Conservation (phyloP, 1,139 yeast genomes). For the Debaryomycetaceae sp. region DNA sequence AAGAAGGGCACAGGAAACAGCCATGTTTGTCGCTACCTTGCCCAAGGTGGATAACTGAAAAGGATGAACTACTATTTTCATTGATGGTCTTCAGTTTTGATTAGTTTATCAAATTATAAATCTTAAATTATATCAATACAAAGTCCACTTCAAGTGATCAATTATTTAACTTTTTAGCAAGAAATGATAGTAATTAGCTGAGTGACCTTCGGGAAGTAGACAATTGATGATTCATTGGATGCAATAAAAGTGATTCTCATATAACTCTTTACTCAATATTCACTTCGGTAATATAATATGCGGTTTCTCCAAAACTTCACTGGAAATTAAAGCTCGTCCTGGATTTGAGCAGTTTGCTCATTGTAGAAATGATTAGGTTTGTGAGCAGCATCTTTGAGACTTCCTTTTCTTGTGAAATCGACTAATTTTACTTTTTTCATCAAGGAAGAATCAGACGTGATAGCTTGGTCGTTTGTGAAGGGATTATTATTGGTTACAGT, state of each 20-base stretch:
- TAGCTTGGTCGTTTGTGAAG: slow-evolving; percentile 9
- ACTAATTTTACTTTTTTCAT: slow-evolving; percentile 43
- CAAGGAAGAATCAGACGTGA: slow-evolving; percentile 14
- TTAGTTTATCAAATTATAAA: background rate
- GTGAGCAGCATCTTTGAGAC: slow-evolving; percentile 40
- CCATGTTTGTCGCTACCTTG: slow-evolving; percentile 55
- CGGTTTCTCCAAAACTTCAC: too few relatives aligned
- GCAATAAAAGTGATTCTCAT: background rate
- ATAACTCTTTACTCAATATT: too few relatives aligned
- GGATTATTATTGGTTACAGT: slow-evolving; percentile 11
- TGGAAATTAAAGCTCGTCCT: slow-evolving; percentile 14
- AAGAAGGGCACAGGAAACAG: slow-evolving; percentile 83
- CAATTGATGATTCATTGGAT: background rate
- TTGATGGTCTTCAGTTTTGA: background rate
- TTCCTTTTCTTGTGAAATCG: slow-evolving; percentile 49
- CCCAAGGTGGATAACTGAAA: slow-evolving; percentile 13
- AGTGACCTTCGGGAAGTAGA: background rate
- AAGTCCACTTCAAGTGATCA: background rate
- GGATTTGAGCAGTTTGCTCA: slow-evolving; percentile 37
- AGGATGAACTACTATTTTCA: too few relatives aligned
- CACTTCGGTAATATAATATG: too few relatives aligned
- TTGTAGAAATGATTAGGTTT: slow-evolving; percentile 24
- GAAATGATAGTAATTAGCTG: background rate
- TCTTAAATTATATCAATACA: background rate
- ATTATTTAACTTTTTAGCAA: background rate